Evolutionary conservation across 192 early-diverging fungal genomes (phyloP).

Genomic region (Powellomyces hirtus): DNA sequence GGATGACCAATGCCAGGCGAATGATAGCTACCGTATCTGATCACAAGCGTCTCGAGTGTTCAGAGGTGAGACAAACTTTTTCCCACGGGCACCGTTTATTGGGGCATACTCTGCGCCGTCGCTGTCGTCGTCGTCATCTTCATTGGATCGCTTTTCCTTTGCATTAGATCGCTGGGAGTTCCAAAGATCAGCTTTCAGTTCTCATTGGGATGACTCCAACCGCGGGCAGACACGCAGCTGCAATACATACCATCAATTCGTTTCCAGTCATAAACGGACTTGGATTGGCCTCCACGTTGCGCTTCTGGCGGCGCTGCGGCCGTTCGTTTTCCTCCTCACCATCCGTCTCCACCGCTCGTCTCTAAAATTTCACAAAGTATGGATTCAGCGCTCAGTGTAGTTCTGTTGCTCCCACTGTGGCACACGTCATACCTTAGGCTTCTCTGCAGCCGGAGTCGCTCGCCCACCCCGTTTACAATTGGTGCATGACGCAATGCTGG

Average conservation of each 20-base stretch:
- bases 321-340: background rate
- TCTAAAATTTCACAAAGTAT: background rate
- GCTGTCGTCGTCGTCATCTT: background rate
- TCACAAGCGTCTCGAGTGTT: constrained; percentile 18
- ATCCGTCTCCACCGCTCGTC: background rate
- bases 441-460: background rate
- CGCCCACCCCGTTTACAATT: background rate
- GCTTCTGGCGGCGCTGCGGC: background rate
- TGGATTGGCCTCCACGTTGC: background rate
- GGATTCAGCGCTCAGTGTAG: no score
- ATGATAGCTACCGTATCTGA: background rate
- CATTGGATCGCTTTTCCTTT: background rate
- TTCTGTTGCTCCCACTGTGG: no score
- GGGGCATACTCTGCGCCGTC: background rate
- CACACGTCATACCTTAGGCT: background rate
- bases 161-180: background rate
- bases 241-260: background rate
- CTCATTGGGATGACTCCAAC: background rate
- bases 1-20: background rate
- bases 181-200: background rate
- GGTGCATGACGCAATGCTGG: background rate
- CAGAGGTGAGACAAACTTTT: constrained; percentile 52
- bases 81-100: background rate
- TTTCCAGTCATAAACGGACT: background rate
- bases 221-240: no score